Evolutionary conservation across 331 rosid genomes (phyloP), one percentile per base, ranked within the genome.

Genomic region (Rosa hybrid): DNA sequence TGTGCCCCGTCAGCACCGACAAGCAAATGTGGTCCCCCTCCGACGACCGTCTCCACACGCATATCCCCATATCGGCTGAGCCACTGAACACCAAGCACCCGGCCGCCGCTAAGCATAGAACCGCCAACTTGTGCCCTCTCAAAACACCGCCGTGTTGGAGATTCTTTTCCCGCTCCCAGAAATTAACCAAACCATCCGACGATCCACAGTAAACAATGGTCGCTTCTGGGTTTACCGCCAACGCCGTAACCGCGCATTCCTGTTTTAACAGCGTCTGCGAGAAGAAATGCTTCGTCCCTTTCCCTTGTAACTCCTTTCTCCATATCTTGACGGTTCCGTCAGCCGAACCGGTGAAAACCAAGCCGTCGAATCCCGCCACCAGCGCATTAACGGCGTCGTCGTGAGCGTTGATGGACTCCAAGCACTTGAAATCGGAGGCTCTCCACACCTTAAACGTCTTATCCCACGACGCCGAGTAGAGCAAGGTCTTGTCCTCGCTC

Each of bases 401-500:
- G 11, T 94, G 97, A 9, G 98, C 97, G 0, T 69, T 74, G 0
- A 94, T 86, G 0, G 98, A 94, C 74, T 94, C 98, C 56, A 94
- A 77, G 51, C 98, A 94, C 71, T 92, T 94, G 64, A 79, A 92
- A 42, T 85, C 89, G 0, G 98, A 86, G 12, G 89, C 75, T n/a
- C 89, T 73, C 97, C 98, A 94, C 0, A 94, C 94, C 46, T 92
- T 94, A 57, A 92, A 94, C 4, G 94, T 90, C 41, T 88, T 92
- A 25, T 94, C 98, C 98, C 98, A 94, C 0, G 97, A 94, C 4
- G 97, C 94, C 0, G 98, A 94, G 86, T 92, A 94, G 0, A 94
- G 88, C 2, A 87, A 76, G 0, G 82, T 6, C 27, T 70, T 77
- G 46, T 94, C 98, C 34, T 92, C 91, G 45, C 94, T 90, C 78